Evolutionary conservation across 2,329 filamentous ascomycete species (phyloP).

Genomic region (Neodidymelliopsis sp.): DNA sequence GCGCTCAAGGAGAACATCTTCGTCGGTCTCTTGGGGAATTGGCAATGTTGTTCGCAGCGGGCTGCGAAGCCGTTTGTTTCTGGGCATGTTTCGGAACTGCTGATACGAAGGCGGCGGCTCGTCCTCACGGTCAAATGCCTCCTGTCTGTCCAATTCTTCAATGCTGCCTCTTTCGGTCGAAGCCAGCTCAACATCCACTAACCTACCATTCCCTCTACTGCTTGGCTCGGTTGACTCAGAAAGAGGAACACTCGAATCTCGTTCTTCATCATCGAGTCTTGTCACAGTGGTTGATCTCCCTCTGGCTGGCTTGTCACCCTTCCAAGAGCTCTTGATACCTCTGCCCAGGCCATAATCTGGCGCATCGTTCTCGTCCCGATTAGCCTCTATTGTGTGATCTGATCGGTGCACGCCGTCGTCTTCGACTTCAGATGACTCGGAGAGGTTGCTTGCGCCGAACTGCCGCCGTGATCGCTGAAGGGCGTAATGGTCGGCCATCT

Average conservation of each 20-base stretch:
- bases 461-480: constrained; percentile 88
- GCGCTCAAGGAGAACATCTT: constrained; percentile 56
- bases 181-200: constrained; percentile 89
- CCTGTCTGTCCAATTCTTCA: constrained; percentile 49
- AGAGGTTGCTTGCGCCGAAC: constrained; percentile 82
- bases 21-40: constrained; percentile 60
- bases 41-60: constrained; percentile 50
- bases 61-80: constrained; percentile 50
- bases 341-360: constrained; percentile 53
- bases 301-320: constrained; percentile 55
- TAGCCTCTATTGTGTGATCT: constrained; percentile 61
- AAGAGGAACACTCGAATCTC: constrained; percentile 51
- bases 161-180: constrained; percentile 61
- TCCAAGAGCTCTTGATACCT: constrained; percentile 66
- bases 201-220: constrained; percentile 67
- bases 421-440: constrained; percentile 85
- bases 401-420: constrained; percentile 63
- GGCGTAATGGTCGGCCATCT: constrained; percentile 93
- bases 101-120: constrained; percentile 65
- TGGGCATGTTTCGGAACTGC: constrained; percentile 59
- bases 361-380: constrained; percentile 50
- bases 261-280: constrained; percentile 45
- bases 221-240: constrained; percentile 54
- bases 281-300: constrained; percentile 49
- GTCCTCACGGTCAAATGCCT: constrained; percentile 52